Conservation (phyloP, 2,329 filamentous ascomycete species). For the Corniculantispora saksenae region DNA sequence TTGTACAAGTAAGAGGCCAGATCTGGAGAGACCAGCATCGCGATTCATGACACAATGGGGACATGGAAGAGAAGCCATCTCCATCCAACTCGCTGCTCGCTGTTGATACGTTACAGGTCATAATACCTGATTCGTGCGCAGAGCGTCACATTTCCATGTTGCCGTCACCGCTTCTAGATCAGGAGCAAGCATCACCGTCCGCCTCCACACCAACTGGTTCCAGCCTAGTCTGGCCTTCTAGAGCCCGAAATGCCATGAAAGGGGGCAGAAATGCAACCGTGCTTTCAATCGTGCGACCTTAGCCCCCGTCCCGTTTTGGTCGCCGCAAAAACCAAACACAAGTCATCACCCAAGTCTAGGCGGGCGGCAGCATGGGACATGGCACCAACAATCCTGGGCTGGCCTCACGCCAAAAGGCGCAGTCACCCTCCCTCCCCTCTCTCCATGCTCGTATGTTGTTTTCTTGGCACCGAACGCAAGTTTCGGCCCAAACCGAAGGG, state of each 20-base stretch:
- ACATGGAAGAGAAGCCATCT: neutral
- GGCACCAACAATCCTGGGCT: too few relatives aligned
- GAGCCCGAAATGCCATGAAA: neutral
- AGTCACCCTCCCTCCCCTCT: too few relatives aligned
- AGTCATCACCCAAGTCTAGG: neutral
- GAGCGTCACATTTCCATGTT: neutral
- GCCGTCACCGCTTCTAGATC: neutral
- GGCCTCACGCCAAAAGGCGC: too few relatives aligned
- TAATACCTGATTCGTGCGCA: neutral
- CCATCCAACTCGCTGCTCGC: neutral
- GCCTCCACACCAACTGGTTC: neutral
- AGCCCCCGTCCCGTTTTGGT: neutral
- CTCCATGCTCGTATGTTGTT: neutral
- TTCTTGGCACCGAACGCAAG: neutral
- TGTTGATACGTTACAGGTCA: neutral
- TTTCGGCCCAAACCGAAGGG: neutral
- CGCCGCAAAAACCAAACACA: neutral
- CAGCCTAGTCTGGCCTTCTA: neutral
- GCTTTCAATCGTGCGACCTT: neutral
- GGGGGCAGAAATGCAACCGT: neutral
- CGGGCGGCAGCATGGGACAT: too few relatives aligned
- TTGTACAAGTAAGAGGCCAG: too few relatives aligned
- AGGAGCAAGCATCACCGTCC: neutral
- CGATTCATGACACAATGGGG: too few relatives aligned
- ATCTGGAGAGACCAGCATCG: too few relatives aligned